A percentile compares a stretch with the other conserved stretches of the same genome.
phyloP scores from a whole-genome alignment of 805 yeast genomes.

The Cyberlindnera xylosilytica region DNA sequence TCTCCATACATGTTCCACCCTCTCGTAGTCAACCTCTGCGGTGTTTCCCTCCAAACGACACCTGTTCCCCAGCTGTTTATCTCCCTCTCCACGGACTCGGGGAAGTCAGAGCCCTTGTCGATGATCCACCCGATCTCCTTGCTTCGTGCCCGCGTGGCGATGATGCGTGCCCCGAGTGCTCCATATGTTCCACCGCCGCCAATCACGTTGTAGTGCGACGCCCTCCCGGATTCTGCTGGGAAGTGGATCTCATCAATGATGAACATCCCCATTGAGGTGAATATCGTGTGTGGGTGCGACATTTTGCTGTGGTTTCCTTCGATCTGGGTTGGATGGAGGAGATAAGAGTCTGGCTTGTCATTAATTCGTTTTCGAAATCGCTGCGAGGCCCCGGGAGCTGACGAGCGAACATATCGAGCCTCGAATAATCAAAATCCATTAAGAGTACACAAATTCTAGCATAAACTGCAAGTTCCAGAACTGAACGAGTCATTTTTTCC shows the following conservation, averaged over 20 bases:
- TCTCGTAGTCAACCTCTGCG: slow-evolving; percentile 61
- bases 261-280: slow-evolving; percentile 82
- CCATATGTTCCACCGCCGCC: slow-evolving; percentile 94
- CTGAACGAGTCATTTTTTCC: neutral
- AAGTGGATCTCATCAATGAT: slow-evolving; percentile 83
- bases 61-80: slow-evolving; percentile 64
- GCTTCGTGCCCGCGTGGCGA: slow-evolving; percentile 38
- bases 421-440: neutral
- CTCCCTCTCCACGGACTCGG: slow-evolving; percentile 40
- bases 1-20: slow-evolving; percentile 77
- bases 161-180: slow-evolving; percentile 66
- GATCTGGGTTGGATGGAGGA: no score
- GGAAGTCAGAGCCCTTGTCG: slow-evolving; percentile 81
- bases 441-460: neutral
- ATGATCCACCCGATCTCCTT: slow-evolving; percentile 62
- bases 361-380: no score
- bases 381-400: no score
- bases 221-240: slow-evolving; percentile 30
- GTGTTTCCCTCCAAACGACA: slow-evolving; percentile 49
- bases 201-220: slow-evolving; percentile 47
- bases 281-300: slow-evolving; percentile 22
- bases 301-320: neutral
- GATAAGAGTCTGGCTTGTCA: no score
- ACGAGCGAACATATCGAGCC: no score
- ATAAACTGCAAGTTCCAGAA: neutral